Evolutionary conservation across 1,139 yeast genomes (phyloP), one percentile per base, ranked within the genome.

Genomic region (Candida sp.): DNA sequence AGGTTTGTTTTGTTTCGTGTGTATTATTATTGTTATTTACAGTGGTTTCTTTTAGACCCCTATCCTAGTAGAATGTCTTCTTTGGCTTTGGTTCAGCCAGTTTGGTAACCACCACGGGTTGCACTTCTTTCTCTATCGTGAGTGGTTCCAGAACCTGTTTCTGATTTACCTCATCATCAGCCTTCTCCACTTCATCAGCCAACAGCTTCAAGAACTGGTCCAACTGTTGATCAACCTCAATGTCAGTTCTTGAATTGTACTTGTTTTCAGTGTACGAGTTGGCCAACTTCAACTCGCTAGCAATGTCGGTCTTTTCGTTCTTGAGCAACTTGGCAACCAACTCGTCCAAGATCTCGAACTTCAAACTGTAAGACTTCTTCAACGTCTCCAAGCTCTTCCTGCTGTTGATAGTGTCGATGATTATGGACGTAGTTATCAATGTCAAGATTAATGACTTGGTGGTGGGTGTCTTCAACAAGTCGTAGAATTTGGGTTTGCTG

Each of bases 211-310:
- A 63, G 50, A 77, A 69, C 42, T 66, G 62, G 50, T 76, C 77
- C 50, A 77, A 61, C 54, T 67, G 70, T 37, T 74, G 71, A 57
- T 77, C 82, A 34, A 76, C 59, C 48, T 76, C 78, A 28, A 76
- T 65, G 51, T 75, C 80, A 3, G 69, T 63, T 7, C 63, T 68
- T 0, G 69, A 58, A 51, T 63, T 63, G 49, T 70, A 71, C 50
- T 66, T 72, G 49, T 68, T 60, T 46, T 66, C 63, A 9, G 77
- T 67, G 44, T 75, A 63, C 3, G 75, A 63, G 51, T 72, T 69
- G 12, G 79, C 77, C 40, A 77, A 60, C 47, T 62, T 66, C 50
- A 77, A 66, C 50, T 77, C 81, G 44, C 66, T 65, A 2, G 69
- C 63, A 12, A 77, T 61, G 57, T 77, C 78, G 17, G 77, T 69